Evolutionary conservation across 1,284 basidiomycete genomes (phyloP), one percentile per base, ranked within the genome.

Genomic region (Fomitopsis betulina): DNA sequence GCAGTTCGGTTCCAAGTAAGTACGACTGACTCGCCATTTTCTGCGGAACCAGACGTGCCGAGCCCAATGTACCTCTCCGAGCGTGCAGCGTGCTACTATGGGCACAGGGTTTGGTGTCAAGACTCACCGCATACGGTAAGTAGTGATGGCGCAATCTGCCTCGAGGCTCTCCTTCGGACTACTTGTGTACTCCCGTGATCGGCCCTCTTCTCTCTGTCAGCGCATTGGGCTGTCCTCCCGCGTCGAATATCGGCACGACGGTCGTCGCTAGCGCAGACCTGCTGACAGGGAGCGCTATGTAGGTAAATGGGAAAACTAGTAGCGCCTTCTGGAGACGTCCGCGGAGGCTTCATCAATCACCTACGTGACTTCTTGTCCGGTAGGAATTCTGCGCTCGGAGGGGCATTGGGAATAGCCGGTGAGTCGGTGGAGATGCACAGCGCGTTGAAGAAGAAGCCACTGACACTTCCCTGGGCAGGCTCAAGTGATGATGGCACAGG

Each of bases 41-140:
- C 49, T 33, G 33, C 33, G 33, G 49, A 19, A 13, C 17, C 49
- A 5, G 32, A 51, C 33, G 32, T 51, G 49, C 49, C 49, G 33
- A 51, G 32, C 27, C 32, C 21, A 47, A 25, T 49, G 32, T 45
- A 38, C 61, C 63, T 54, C 60, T 55, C n/a, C 40, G 19, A 43
- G 53, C 4, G n/a, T 43, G 49, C 49, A 51, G 30, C 49, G 25
- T 51, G 49, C 49, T 43, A 59, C 35, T 56, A 61, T 65, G 65
- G 65, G 65, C 65, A 67, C 47, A 67, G 65, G 65, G 65, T 39
- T 57, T 55, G 63, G 63, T 58, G 58, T 51, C 27, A 38, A 52
- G 42, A 25, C 23, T 54, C 63, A 23, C 65, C 58, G 19, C 38
- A 54, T 49, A 15, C 21, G 63, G 61, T 9, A 63, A 49, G 53